Evolutionary conservation across 768 basidiomycete species (phyloP), one percentile per base, ranked within the genome.

Genomic region (Calocybe cyanea): DNA sequence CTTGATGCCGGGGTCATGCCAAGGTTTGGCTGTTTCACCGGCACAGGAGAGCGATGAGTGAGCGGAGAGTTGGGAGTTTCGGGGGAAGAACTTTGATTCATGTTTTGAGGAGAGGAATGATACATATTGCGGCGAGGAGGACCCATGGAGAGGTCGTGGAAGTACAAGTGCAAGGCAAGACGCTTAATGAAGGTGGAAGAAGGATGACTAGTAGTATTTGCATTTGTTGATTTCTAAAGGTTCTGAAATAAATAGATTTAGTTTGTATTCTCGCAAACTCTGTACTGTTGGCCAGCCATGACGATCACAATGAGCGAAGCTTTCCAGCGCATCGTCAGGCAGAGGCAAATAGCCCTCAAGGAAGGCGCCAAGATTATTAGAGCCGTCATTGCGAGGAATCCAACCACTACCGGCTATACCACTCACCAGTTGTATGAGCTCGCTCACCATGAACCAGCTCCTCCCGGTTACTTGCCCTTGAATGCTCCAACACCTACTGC

Each of bases 1-100:
- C 83, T 66, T 23, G 80, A 76, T 7, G 76, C 73, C 10, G 81
- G 72, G 3, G 83, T 77, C 81, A 85, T 86, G 51, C 80, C 77
- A 39, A 67, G 53, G 47, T 54, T 66, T 28, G 60, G 52, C 18
- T 52, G 46, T 28, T 55, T 48, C 56, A 58, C 49, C 48, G 56
- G 56, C 41, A 53, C 38, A 46, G 50, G 51, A 21, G 58, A 51
- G 45, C 56, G 57, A 25, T 45, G 55, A 45, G 52, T 45, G 40
- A 53, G 37, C 41, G 52, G 54, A 19, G 53, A 54, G 23, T 52
- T 35, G 36, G 52, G 46, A 14, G 43, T 39, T 17, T 53, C 50
- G 38, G 38, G 48, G 15, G 18, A 34, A 24, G 42, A 41, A 36
- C 24, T 52, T 45, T 46, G 46, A 14, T 38, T 46, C 32, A 49